phyloP scores from a whole-genome alignment of 1,284 basidiomycete species.

The Termitomyces sp. region DNA sequence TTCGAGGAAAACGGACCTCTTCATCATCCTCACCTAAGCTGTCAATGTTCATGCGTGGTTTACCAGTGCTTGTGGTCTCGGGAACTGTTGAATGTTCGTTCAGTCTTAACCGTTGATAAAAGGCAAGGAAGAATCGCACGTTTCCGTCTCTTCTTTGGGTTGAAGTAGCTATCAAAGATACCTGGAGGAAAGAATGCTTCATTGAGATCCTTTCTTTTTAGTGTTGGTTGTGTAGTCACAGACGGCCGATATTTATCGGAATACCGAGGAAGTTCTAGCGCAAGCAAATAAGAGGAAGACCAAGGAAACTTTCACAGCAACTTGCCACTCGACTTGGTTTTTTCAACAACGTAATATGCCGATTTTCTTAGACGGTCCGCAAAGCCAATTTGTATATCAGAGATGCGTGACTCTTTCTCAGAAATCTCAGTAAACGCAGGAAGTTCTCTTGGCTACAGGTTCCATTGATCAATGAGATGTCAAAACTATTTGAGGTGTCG shows the following conservation, averaged over 20 bases:
- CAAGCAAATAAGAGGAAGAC: neutral
- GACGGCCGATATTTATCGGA: constrained; percentile 76
- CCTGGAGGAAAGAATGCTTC: constrained; percentile 73
- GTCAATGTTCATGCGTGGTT: constrained; percentile 55
- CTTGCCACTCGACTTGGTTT: constrained; percentile 59
- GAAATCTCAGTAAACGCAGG: constrained; percentile 63
- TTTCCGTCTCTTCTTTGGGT: constrained; percentile 62
- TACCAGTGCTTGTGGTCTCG: constrained; percentile 24
- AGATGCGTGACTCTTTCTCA: constrained; percentile 58
- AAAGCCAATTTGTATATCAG: constrained; percentile 63
- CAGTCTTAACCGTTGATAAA: neutral
- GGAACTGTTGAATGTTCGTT: neutral
- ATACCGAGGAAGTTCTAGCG: constrained; percentile 68
- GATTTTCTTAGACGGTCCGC: constrained; percentile 58
- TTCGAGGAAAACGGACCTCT: constrained; percentile 29
- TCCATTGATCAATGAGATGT: constrained; percentile 10
- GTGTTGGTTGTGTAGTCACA: constrained; percentile 48
- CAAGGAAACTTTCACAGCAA: neutral
- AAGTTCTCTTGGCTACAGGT: constrained; percentile 26
- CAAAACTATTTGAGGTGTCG: constrained; percentile 14
- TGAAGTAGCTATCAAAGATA: constrained; percentile 73
- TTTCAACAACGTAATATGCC: constrained; percentile 69
- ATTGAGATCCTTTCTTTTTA: constrained; percentile 66
- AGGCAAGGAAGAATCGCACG: constrained; percentile 26
- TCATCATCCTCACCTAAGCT: constrained; percentile 58